Evolutionary conservation across 352 stramenopile genomes (phyloP).

Genomic region (Globisporangium emineosum): DNA sequence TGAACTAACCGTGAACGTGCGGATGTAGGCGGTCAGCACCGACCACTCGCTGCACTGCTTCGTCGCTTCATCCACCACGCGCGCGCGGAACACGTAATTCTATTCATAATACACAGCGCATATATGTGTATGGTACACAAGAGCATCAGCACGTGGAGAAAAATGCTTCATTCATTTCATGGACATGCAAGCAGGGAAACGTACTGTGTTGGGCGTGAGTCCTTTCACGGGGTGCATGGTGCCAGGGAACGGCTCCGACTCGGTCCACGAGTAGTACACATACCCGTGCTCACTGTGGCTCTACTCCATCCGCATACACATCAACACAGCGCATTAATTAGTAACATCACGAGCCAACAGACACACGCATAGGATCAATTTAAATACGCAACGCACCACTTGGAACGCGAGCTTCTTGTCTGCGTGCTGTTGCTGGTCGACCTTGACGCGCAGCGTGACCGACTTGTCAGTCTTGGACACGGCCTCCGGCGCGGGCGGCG

Average conservation of each 20-base stretch:
- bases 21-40: constrained; percentile 57
- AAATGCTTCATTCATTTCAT: too few relatives aligned
- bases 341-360: not conserved
- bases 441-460: constrained; percentile 55
- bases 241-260: constrained; percentile 58
- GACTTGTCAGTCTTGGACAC: constrained; percentile 78
- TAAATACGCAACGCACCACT: constrained; percentile 23
- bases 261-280: constrained; percentile 85
- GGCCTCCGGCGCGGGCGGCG: constrained; percentile 51
- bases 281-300: constrained; percentile 82
- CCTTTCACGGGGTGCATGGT: constrained; percentile 71
- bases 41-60: constrained; percentile 79
- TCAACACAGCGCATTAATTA: not conserved
- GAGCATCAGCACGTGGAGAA: not conserved
- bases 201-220: constrained; percentile 64
- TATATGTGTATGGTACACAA: not conserved
- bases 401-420: constrained; percentile 62
- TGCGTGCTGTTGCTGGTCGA: constrained; percentile 30
- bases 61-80: constrained; percentile 56
- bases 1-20: constrained; percentile 64
- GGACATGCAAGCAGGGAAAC: not conserved
- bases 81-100: constrained; percentile 80
- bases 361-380: not conserved
- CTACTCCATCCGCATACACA: constrained; percentile 19
- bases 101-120: constrained; percentile 25